A percentile compares a stretch with the other conserved stretches of the same genome.
phyloP scores from a whole-genome alignment of 768 basidiomycete genomes.

The Amanita rimosa region DNA sequence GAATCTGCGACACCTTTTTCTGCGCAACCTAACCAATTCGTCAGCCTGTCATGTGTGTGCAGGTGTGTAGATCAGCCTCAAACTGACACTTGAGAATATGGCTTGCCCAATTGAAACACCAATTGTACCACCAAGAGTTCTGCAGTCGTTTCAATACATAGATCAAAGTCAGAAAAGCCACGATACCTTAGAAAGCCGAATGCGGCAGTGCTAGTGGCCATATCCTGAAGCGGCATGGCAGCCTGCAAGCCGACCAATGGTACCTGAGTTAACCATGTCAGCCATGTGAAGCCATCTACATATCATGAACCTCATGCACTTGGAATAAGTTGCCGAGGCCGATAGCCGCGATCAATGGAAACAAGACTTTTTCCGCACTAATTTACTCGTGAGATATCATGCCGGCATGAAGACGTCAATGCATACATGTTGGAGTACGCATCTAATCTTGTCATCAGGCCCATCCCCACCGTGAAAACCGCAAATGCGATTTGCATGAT shows the following conservation, averaged over 20 bases:
- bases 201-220: slow-evolving; percentile 70
- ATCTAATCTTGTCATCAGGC: slow-evolving; percentile 62
- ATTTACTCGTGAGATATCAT: slow-evolving; percentile 2
- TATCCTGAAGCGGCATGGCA: slow-evolving; percentile 79
- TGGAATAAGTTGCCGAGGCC: slow-evolving; percentile 62
- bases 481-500: slow-evolving; percentile 54
- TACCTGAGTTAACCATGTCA: slow-evolving; percentile 21
- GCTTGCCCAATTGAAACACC: slow-evolving; percentile 67
- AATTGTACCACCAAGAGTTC: slow-evolving; percentile 66
- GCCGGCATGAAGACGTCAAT: background rate
- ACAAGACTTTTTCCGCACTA: slow-evolving; percentile 56
- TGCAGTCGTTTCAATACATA: slow-evolving; percentile 14
- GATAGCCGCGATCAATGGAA: slow-evolving; percentile 52
- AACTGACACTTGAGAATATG: slow-evolving; percentile 48
- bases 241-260: slow-evolving; percentile 72
- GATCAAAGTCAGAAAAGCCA: background rate
- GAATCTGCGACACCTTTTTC: slow-evolving; percentile 25
- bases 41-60: background rate
- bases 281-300: background rate
- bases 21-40: slow-evolving; percentile 18
- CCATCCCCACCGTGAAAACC: slow-evolving; percentile 51
- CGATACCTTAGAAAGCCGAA: slow-evolving; percentile 59
- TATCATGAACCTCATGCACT: slow-evolving; percentile 15
- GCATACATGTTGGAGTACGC: slow-evolving; percentile 40
- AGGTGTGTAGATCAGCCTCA: slow-evolving; percentile 1